Evolutionary conservation across 192 early-diverging fungal genomes (phyloP), one percentile per base, ranked within the genome.

Genomic region (Linnemannia exigua): DNA sequence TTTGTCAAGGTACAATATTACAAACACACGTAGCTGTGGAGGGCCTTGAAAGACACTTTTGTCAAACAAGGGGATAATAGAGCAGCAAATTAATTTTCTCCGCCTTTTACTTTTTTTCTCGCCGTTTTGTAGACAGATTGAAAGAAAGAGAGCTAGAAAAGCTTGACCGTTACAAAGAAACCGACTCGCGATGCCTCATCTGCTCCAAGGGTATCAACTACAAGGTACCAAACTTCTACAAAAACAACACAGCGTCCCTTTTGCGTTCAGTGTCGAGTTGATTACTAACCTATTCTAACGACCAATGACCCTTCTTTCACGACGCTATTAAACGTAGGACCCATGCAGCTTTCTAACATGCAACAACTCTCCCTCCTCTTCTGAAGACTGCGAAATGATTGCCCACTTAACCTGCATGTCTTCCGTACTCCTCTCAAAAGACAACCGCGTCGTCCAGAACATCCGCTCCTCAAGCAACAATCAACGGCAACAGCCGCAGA

Each of bases 391-490:
- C 35, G 54, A 22, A 3, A 80, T 86, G 84, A 77, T 86, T 20
- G 77, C 78, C 2, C 84, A 86, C 68, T 6, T 86, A 4, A 78
- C 76, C 50, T 86, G 84, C 63, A 86, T 86, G 74, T 78, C 84
- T 11, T 38, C 20, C 12, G 72, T 36, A 20, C 72, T 86, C 58
- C 35, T 86, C 0, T 69, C 73, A 3, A 46, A 80, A 25, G 78
- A 80, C 20, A 67, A 58, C 11, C 5, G 47, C 28, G 36, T 41
- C 8, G 44, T 19, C n/a, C 44, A 37, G 33, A 25, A 72, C 37
- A 41, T 61, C 20, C 44, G 44, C 31, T 48, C 46, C 19, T 44
- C 37, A 0, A 25, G 17, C 22, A 76, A 3, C 25, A 28, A 16
- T 25, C 36, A 37, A 67, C 14, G 38, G 44, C 4, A 31, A 41